Conservation (phyloP, 306 rosid genomes). For the Purshia tridentata region DNA sequence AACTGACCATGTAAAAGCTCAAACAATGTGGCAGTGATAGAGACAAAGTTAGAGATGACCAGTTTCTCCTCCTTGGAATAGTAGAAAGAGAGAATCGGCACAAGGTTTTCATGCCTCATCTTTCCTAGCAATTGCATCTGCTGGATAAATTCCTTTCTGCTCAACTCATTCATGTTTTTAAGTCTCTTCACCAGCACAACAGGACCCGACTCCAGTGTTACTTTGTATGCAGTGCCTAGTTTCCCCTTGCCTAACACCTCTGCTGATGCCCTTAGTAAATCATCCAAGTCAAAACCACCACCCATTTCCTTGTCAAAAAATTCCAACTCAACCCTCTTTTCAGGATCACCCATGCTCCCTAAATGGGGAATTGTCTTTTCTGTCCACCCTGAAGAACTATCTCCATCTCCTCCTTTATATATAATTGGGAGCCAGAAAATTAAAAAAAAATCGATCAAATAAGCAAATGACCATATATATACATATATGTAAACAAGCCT, state of each 20-base stretch:
- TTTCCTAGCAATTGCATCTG: constrained; percentile 65
- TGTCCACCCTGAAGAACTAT: constrained; percentile 29
- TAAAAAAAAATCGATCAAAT: no score
- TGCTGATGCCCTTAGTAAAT: constrained; percentile 74
- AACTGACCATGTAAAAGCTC: constrained; percentile 69
- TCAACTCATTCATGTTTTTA: constrained; percentile 46
- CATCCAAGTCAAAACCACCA: constrained; percentile 68
- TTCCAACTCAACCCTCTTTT: constrained; percentile 43
- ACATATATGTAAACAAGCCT: no score
- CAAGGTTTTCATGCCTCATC: constrained; percentile 61
- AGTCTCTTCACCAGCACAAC: constrained; percentile 62
- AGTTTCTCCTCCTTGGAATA: constrained; percentile 60
- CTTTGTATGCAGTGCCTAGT: constrained; percentile 64
- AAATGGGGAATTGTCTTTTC: constrained; percentile 29
- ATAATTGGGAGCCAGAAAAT: no score
- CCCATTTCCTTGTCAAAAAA: constrained; percentile 49
- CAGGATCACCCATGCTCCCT: constrained; percentile 35
- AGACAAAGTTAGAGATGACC: constrained; percentile 47
- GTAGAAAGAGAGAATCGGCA: constrained; percentile 53
- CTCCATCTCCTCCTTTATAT: neutral
- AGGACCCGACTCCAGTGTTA: constrained; percentile 62
- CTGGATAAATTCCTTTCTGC: constrained; percentile 62
- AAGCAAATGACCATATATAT: no score
- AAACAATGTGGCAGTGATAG: constrained; percentile 43
- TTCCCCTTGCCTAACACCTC: constrained; percentile 59